Evolutionary conservation across 768 basidiomycete species (phyloP).

Genomic region (Daedaleopsis nitida): DNA sequence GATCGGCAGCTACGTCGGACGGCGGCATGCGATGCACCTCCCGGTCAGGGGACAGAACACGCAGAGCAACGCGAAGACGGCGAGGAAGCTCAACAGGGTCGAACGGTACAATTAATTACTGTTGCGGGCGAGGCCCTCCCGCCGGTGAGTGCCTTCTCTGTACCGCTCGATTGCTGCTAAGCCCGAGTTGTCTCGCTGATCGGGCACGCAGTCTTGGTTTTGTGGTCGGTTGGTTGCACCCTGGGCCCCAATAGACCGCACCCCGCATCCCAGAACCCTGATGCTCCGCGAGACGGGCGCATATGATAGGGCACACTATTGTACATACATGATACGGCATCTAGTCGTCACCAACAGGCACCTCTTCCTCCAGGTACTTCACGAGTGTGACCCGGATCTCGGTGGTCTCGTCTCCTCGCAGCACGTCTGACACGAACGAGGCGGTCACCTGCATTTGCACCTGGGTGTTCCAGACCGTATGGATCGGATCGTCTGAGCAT

Average conservation of each 20-base stretch:
- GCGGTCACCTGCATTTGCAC: constrained; percentile 95
- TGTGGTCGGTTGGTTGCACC: neutral
- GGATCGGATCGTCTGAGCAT: constrained; percentile 17
- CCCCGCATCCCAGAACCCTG: neutral
- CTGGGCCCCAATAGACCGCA: constrained; percentile 1
- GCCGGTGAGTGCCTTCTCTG: neutral
- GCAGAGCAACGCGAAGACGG: constrained; percentile 86
- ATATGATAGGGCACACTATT: constrained; percentile 14
- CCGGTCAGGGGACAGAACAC: constrained; percentile 96
- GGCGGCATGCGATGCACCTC: constrained; percentile 88
- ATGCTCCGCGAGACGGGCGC: neutral
- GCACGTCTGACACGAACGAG: constrained; percentile 84
- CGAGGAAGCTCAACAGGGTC: constrained; percentile 86
- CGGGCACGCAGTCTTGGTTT: neutral
- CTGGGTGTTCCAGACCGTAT: constrained; percentile 41
- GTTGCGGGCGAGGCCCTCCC: neutral
- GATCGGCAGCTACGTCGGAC: constrained; percentile 93
- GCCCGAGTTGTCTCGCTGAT: neutral
- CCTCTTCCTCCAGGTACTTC: constrained; percentile 94
- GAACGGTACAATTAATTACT: constrained; percentile 52
- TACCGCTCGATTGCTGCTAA: neutral
- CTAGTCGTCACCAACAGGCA: constrained; percentile 90
- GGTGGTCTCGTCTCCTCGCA: constrained; percentile 92
- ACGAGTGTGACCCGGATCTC: constrained; percentile 90
- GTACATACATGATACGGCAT: constrained; percentile 26